Evolutionary conservation across 768 basidiomycete species (phyloP).

Genomic region (Calocybe gangraenosa): DNA sequence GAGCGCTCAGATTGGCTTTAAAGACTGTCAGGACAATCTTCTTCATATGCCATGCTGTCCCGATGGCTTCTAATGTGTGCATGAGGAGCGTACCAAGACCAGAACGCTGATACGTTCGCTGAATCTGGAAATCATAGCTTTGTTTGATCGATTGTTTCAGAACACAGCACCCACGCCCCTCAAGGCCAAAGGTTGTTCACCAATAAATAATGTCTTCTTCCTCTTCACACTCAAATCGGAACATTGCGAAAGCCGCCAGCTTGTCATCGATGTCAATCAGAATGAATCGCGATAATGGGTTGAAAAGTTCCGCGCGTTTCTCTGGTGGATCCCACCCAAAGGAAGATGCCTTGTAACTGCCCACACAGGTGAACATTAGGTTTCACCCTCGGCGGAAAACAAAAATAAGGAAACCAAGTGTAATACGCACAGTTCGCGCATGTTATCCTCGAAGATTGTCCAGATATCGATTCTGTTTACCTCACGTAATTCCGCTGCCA

Average conservation of each 20-base stretch:
- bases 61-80: constrained; percentile 45
- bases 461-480: constrained; percentile 44
- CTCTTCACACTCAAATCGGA: constrained; percentile 73
- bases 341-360: constrained; percentile 52
- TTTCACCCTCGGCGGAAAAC: too few relatives aligned
- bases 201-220: constrained; percentile 64
- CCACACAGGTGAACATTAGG: too few relatives aligned
- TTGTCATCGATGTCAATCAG: constrained; percentile 28
- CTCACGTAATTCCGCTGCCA: constrained; percentile 28
- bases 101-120: constrained; percentile 32
- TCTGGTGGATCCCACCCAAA: constrained; percentile 60
- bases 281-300: constrained; percentile 57
- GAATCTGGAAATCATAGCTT: constrained; percentile 80
- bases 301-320: constrained; percentile 60
- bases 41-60: constrained; percentile 50
- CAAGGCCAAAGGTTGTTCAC: constrained; percentile 28
- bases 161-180: neutral
- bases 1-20: constrained; percentile 47
- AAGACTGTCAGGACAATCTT: constrained; percentile 76
- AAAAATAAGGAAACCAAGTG: neutral
- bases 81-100: constrained; percentile 62
- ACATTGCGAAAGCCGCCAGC: constrained; percentile 46
- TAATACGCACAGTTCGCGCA: constrained; percentile 42
- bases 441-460: constrained; percentile 52
- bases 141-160: neutral